Evolutionary conservation across 2,329 filamentous ascomycete species (phyloP).

Genomic region (Cryphonectria nitschkei): DNA sequence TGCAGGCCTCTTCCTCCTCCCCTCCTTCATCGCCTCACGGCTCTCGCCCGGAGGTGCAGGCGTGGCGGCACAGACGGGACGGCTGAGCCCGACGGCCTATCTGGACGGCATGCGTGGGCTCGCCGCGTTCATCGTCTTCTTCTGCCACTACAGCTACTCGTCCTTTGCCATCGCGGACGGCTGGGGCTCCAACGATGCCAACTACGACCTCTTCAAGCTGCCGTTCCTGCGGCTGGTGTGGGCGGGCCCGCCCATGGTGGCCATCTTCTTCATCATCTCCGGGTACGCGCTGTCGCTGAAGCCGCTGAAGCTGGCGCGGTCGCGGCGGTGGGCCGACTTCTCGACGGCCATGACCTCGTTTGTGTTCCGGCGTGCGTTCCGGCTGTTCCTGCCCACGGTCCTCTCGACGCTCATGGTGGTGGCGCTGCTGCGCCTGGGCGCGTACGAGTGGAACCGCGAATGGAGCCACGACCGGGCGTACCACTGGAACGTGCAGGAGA

Average conservation of each 20-base stretch:
- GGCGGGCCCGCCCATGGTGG: constrained; percentile 60
- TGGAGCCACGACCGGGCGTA: constrained; percentile 49
- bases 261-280: constrained; percentile 65
- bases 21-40: constrained; percentile 55
- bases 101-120: constrained; percentile 62
- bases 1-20: constrained; percentile 50
- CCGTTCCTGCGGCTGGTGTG: constrained; percentile 59
- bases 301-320: constrained; percentile 47
- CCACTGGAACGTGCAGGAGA: constrained; percentile 54
- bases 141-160: constrained; percentile 61
- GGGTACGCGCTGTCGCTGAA: constrained; percentile 63
- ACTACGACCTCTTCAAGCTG: constrained; percentile 54
- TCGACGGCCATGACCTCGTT: constrained; percentile 52
- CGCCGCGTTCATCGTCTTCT: constrained; percentile 59
- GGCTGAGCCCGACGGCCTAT: constrained; percentile 57
- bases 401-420: constrained; percentile 55
- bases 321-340: constrained; percentile 42
- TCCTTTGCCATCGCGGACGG: constrained; percentile 55
- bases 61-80: constrained; percentile 26
- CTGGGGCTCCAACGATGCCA: constrained; percentile 49
- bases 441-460: constrained; percentile 52
- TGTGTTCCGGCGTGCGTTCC: constrained; percentile 54
- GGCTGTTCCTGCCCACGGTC: constrained; percentile 55
- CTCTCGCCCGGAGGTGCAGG: constrained; percentile 40
- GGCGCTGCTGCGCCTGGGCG: constrained; percentile 48